Conservation (phyloP, 2,329 filamentous ascomycete species). For the Pezicula carpinea region DNA sequence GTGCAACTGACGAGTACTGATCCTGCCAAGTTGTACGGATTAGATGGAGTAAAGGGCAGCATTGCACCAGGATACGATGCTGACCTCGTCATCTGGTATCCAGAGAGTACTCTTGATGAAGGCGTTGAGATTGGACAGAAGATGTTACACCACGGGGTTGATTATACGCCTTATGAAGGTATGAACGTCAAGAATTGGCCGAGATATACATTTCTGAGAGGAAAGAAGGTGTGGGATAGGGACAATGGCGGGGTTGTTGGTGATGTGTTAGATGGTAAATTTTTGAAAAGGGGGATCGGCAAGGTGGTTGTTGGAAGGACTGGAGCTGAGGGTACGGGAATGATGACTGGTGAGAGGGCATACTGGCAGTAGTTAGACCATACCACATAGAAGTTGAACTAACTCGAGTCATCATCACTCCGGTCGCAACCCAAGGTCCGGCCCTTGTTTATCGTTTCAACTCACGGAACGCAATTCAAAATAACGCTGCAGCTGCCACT, state of each 20-base stretch:
- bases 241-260: constrained; percentile 16
- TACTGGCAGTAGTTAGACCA: constrained; percentile 7
- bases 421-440: no score
- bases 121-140: constrained; percentile 13
- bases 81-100: constrained; percentile 21
- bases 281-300: constrained; percentile 15
- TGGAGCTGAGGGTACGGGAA: constrained; percentile 14
- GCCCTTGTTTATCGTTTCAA: no score
- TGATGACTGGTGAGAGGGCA: constrained; percentile 15
- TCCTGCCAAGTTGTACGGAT: constrained; percentile 18
- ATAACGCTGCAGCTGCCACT: no score
- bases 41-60: constrained; percentile 18
- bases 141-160: constrained; percentile 19
- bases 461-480: no score
- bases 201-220: constrained; percentile 17
- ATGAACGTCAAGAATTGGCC: constrained; percentile 21
- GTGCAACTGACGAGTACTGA: constrained; percentile 18
- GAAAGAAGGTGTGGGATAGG: constrained; percentile 18
- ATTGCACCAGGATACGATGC: constrained; percentile 21
- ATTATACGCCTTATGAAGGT: constrained; percentile 21
- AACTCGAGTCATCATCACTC: no score
- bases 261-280: constrained; percentile 11
- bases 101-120: constrained; percentile 8
- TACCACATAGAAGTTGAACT: no score
- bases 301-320: constrained; percentile 17